phyloP scores from a whole-genome alignment of 208 protist genomes.

The Strigomonas oncopelti region DNA sequence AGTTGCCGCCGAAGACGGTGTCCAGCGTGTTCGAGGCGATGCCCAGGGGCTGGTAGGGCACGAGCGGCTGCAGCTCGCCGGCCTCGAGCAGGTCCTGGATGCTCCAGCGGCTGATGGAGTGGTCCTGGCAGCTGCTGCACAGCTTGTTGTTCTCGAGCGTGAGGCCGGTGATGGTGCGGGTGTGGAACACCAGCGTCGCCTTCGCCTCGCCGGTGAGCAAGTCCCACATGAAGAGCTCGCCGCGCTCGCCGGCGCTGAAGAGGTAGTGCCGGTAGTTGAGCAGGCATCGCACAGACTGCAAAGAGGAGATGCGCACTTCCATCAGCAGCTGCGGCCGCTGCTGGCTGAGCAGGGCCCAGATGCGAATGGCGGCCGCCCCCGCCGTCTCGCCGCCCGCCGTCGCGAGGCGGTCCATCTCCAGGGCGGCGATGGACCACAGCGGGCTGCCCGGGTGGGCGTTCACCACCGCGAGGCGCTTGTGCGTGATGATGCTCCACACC shows the following conservation, averaged over 20 bases:
- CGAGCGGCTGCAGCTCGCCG: slow-evolving; percentile 13
- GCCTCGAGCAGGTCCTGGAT: slow-evolving; percentile 21
- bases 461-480: slow-evolving; percentile 25
- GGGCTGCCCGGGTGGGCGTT: slow-evolving; percentile 20
- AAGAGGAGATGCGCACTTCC: slow-evolving; percentile 14
- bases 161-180: slow-evolving; percentile 30
- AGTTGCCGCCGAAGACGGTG: too few relatives aligned
- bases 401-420: slow-evolving; percentile 13
- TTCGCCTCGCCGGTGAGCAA: slow-evolving; percentile 9
- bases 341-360: background rate
- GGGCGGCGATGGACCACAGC: slow-evolving; percentile 6
- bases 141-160: slow-evolving; percentile 37
- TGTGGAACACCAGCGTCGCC: slow-evolving; percentile 32
- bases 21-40: background rate
- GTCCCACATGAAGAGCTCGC: slow-evolving; percentile 42
- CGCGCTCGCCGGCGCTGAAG: slow-evolving; percentile 28
- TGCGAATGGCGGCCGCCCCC: background rate
- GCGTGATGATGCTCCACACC: slow-evolving; percentile 34
- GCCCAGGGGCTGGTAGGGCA: slow-evolving; percentile 12
- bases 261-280: slow-evolving; percentile 31
- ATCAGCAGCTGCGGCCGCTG: slow-evolving; percentile 17
- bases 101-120: slow-evolving; percentile 43
- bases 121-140: slow-evolving; percentile 31
- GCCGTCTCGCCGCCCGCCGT: background rate
- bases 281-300: slow-evolving; percentile 22